Percentiles rank a stretch among this genome's conserved stretches.
phyloP scores from a whole-genome alignment of 441 rosid genomes.

The Cnidoscolus chayamansa region DNA sequence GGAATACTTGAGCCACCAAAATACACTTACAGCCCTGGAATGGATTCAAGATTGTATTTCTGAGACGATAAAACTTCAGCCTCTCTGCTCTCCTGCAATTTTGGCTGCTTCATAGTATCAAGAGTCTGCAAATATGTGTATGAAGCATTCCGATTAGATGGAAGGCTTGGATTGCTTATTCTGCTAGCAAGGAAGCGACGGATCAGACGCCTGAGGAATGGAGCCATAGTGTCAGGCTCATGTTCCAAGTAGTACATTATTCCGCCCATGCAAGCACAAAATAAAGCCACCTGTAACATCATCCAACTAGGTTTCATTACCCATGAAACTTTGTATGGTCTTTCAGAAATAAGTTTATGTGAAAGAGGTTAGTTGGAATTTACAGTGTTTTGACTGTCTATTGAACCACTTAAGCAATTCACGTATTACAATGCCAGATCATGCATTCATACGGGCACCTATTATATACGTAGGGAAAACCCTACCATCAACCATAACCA shows the following conservation, averaged over 20 bases:
- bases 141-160: constrained; percentile 56
- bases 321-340: neutral
- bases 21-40: constrained; percentile 68
- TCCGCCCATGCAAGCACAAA: constrained; percentile 98
- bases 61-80: constrained; percentile 43
- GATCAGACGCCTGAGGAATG: constrained; percentile 82
- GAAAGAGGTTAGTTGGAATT: constrained; percentile 1
- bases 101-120: constrained; percentile 59
- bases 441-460: neutral
- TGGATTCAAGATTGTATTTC: constrained; percentile 87
- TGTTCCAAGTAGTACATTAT: constrained; percentile 90
- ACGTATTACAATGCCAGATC: neutral
- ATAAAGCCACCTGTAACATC: constrained; percentile 72
- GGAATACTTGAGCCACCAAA: constrained; percentile 4
- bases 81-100: constrained; percentile 48
- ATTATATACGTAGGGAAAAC: neutral
- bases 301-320: constrained; percentile 10
- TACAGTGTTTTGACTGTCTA: neutral
- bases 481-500: neutral
- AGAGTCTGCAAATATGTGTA: constrained; percentile 62
- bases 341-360: neutral
- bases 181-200: constrained; percentile 95
- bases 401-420: neutral
- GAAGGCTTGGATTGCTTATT: constrained; percentile 72
- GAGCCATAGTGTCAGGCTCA: constrained; percentile 96